Conservation (phyloP, 2,329 filamentous ascomycete species). For the Colletotrichum navitas region DNA sequence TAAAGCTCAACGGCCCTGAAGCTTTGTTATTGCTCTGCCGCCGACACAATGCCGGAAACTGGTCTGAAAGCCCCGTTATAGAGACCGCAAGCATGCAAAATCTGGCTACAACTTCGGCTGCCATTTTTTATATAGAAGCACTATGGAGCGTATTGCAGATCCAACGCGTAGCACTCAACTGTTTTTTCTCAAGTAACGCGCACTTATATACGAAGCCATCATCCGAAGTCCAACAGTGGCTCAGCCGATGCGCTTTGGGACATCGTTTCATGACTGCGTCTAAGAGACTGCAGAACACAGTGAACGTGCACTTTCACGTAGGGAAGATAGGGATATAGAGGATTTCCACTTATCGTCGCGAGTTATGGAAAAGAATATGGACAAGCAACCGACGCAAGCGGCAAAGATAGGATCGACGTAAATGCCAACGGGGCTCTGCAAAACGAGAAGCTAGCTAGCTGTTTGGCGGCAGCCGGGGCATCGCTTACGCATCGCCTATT, state of each 20-base stretch:
- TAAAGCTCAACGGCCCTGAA: slow-evolving; percentile 51
- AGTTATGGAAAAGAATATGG: too few relatives aligned
- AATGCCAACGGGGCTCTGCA: background rate
- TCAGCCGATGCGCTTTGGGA: slow-evolving; percentile 7
- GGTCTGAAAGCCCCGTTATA: slow-evolving; percentile 2
- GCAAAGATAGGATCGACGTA: too few relatives aligned
- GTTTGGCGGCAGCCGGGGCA: background rate
- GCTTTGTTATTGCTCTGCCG: slow-evolving; percentile 11
- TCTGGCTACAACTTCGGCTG: background rate
- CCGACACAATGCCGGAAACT: background rate
- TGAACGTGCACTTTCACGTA: background rate
- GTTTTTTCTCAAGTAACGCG: background rate
- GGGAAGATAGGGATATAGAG: too few relatives aligned
- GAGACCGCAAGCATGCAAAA: background rate
- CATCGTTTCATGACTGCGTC: slow-evolving; percentile 28
- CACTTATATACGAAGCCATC: slow-evolving; percentile 23
- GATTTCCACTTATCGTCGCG: background rate
- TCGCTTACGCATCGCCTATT: background rate
- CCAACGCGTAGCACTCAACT: too few relatives aligned
- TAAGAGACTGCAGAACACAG: background rate
- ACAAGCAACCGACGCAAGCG: background rate
- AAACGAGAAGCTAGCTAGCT: background rate
- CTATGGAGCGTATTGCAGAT: background rate
- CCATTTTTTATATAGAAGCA: background rate
- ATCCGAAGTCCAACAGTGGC: slow-evolving; percentile 22